A percentile compares a stretch with the other conserved stretches of the same genome.
Conservation (phyloP, 1,139 yeast species). For the Protomyces inouyei region DNA sequence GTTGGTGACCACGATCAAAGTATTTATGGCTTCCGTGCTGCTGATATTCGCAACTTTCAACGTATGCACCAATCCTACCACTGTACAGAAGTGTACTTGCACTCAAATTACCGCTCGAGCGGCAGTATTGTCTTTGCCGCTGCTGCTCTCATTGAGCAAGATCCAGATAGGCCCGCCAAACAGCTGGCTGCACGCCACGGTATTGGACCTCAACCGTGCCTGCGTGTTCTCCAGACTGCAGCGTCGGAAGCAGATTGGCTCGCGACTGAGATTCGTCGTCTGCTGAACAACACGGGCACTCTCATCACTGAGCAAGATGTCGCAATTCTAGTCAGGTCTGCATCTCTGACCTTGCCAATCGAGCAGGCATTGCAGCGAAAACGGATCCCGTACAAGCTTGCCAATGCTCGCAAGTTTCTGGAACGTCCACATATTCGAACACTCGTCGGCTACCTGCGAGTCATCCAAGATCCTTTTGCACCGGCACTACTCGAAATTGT, state of each 20-base stretch:
- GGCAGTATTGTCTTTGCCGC: constrained; percentile 60
- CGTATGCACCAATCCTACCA: constrained; percentile 52
- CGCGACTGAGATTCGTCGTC: constrained; percentile 48
- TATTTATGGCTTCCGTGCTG: constrained; percentile 82
- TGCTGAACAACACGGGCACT: constrained; percentile 35
- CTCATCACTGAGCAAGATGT: constrained; percentile 52
- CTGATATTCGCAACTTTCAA: constrained; percentile 62
- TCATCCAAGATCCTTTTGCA: constrained; percentile 55
- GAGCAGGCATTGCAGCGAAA: constrained; percentile 57
- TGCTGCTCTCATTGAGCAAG: constrained; percentile 63
- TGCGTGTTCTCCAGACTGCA: constrained; percentile 43
- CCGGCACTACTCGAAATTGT: constrained; percentile 57
- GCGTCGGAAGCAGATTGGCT: constrained; percentile 57
- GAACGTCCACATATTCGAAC: constrained; percentile 63
- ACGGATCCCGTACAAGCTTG: constrained; percentile 59
- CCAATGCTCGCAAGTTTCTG: constrained; percentile 76
- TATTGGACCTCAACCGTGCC: constrained; percentile 47
- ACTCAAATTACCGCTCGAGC: constrained; percentile 78
- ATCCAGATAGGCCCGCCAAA: constrained; percentile 36
- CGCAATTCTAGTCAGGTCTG: constrained; percentile 65
- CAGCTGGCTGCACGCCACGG: constrained; percentile 35
- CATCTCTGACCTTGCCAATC: constrained; percentile 53
- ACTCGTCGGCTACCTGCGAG: constrained; percentile 60
- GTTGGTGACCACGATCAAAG: constrained; percentile 98
- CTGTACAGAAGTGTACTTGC: constrained; percentile 46